phyloP scores from a whole-genome alignment of 257 asterid genomes.

The Dorcoceras hygrometricum region DNA sequence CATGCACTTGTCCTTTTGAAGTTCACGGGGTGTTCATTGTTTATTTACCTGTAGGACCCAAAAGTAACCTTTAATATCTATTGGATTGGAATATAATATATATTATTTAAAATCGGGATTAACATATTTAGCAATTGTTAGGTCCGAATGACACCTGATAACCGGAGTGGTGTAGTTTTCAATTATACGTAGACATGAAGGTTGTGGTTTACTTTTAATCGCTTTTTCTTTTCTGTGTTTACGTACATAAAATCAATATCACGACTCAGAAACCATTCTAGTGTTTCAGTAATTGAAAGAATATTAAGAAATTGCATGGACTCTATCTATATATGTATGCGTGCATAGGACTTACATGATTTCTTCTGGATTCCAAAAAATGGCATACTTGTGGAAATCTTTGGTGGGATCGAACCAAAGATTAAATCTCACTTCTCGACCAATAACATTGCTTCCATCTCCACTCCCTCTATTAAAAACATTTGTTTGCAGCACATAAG shows the following conservation, averaged over 20 bases:
- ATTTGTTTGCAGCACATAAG: constrained; percentile 77
- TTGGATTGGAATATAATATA: too few species aligned
- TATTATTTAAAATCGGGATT: too few species aligned
- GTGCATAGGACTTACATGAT: constrained; percentile 53
- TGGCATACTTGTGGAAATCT: constrained; percentile 73
- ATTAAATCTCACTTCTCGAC: constrained; percentile 73
- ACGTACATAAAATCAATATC: neutral
- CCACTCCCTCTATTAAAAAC: constrained; percentile 82
- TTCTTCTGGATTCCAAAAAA: constrained; percentile 69
- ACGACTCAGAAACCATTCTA: neutral
- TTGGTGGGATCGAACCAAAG: constrained; percentile 88
- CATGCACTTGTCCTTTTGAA: neutral
- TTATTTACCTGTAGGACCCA: neutral
- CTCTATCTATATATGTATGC: neutral
- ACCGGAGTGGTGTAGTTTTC: too few species aligned
- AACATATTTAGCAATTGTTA: too few species aligned
- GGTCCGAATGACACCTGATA: too few species aligned
- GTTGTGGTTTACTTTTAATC: too few species aligned
- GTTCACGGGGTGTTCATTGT: neutral
- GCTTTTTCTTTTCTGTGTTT: too few species aligned
- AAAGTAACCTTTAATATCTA: neutral
- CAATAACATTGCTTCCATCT: constrained; percentile 60
- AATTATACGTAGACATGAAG: too few species aligned
- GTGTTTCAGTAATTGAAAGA: too few species aligned
- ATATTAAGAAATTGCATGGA: too few species aligned